Evolutionary conservation across 371 early-diverging fungal genomes (phyloP), one percentile per base, ranked within the genome.

Genomic region (Phascolomyces articulosus): DNA sequence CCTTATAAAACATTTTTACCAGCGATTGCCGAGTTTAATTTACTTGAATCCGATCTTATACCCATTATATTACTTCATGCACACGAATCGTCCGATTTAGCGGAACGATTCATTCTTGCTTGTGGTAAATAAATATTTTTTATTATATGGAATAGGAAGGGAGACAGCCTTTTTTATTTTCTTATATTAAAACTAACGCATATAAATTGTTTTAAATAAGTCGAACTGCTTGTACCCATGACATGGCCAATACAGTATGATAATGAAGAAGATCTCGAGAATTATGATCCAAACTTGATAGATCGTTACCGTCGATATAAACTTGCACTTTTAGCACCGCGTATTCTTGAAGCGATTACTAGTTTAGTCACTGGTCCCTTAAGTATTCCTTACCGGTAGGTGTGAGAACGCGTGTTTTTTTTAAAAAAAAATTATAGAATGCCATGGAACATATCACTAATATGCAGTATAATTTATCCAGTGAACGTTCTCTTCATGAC

Each of bases 171-270:
- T 47, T 47, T 4, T 4, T 0, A n/a, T 8, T 26, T n/a, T 47
- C 20, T n/a, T 34, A 57, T 2, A 24, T 34, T n/a, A n/a, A n/a
- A n/a, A n/a, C n/a, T n/a, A n/a, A n/a, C n/a, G n/a, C n/a, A 34
- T 34, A 9, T 34, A 9, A 9, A 0, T 34, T 34, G 6, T 2
- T 1, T 4, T 28, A 2, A n/a, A 26, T 27, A 67, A 89, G 90
- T 91, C 11, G 90, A 93, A 66, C 57, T 93, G n/a, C 65, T 93
- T 15, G 91, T 91, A 2, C 88, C 90, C 0, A 82, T 91, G 86
- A 91, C 92, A 0, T 91, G 91, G 92, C 83, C 80, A 11, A 27
- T 73, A 9, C 68, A 70, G 18, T 69, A 72, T 11, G 40, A 75
- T 0, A 79, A 81, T 2, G 77, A 80, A 29, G 83, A 87, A 20